Percentiles rank a stretch among this genome's conserved stretches.
Conservation (phyloP, 1,284 basidiomycete species). For the Marasmius oreades region DNA sequence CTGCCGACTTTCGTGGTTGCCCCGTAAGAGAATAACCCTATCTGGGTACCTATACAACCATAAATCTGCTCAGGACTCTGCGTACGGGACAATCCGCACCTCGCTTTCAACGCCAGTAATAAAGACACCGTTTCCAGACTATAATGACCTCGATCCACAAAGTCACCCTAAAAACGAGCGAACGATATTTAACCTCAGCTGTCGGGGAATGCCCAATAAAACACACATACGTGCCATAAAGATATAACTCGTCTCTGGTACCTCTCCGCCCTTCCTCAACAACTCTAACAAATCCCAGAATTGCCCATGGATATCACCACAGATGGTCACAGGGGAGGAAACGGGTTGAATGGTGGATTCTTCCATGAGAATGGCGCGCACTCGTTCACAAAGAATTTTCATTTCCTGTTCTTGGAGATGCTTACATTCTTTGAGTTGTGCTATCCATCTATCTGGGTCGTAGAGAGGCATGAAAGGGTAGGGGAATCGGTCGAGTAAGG, state of each 20-base stretch:
- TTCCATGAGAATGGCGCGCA: slow-evolving; percentile 85
- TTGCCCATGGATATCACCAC: slow-evolving; percentile 94
- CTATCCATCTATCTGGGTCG: slow-evolving; percentile 72
- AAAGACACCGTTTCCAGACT: slow-evolving; percentile 94
- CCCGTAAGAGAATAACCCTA: slow-evolving; percentile 85
- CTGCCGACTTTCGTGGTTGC: slow-evolving; percentile 95
- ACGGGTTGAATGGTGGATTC: slow-evolving; percentile 96
- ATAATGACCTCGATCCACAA: slow-evolving; percentile 96
- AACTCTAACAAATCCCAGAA: slow-evolving; percentile 96
- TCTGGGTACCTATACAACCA: slow-evolving; percentile 81
- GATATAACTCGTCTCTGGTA: slow-evolving; percentile 91
- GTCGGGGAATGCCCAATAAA: slow-evolving; percentile 16
- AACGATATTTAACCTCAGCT: slow-evolving; percentile 20
- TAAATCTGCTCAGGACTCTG: neutral
- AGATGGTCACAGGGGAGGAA: slow-evolving; percentile 87
- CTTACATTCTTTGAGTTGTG: slow-evolving; percentile 79
- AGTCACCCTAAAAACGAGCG: slow-evolving; percentile 73
- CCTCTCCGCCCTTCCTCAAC: slow-evolving; percentile 83
- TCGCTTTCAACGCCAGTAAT: slow-evolving; percentile 86
- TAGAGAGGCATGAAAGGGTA: slow-evolving; percentile 31
- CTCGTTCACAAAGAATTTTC: slow-evolving; percentile 85
- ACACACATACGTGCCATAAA: slow-evolving; percentile 86
- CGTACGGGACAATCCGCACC: slow-evolving; percentile 42
- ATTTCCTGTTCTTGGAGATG: slow-evolving; percentile 91
- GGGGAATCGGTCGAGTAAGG: neutral